These are phyloP conservation scores for Chiua virens DNA, from an alignment of 768 basidiomycete genomes.

Conservation along the genomic window DNA sequence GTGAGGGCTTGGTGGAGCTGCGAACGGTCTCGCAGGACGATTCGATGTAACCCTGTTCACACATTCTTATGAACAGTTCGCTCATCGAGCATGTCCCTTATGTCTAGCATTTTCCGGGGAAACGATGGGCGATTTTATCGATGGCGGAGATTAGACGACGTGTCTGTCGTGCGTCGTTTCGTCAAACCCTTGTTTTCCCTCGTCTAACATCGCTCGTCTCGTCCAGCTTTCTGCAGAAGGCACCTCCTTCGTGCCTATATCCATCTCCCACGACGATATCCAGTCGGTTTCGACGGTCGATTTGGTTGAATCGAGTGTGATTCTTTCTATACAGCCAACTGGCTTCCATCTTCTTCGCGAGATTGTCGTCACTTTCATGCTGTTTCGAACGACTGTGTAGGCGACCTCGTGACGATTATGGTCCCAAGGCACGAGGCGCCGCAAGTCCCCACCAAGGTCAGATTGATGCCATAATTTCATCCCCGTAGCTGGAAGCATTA, in stretches of 20 bases:
- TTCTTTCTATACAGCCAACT: conserved; percentile 12
- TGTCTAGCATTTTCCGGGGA: conserved; percentile 6
- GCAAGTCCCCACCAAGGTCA: not conserved
- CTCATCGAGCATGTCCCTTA: not conserved
- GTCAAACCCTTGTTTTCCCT: not conserved
- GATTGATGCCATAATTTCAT: not conserved
- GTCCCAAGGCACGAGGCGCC: not conserved
- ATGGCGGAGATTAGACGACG: conserved; percentile 2
- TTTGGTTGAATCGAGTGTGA: not conserved
- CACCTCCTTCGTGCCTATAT: conserved; percentile 2
- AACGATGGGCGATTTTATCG: conserved; percentile 11
- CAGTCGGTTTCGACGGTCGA: not conserved
- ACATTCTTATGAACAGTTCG: not conserved
- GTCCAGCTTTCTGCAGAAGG: conserved; percentile 4
- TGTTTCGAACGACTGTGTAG: conserved; percentile 7
- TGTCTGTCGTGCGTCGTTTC: conserved; percentile 1
- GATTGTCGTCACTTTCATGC: conserved; percentile 15
- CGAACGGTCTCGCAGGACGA: not conserved
- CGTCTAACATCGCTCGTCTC: not conserved
- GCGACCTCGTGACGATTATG: not conserved
- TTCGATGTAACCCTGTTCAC: not conserved
- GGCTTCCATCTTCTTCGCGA: conserved; percentile 21
- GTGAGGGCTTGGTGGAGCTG: conserved; percentile 1
- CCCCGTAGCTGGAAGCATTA: not conserved
- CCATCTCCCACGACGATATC: conserved; percentile 4